Conservation (phyloP, 2,329 filamentous ascomycete genomes). For the Beauveria asiatica region DNA sequence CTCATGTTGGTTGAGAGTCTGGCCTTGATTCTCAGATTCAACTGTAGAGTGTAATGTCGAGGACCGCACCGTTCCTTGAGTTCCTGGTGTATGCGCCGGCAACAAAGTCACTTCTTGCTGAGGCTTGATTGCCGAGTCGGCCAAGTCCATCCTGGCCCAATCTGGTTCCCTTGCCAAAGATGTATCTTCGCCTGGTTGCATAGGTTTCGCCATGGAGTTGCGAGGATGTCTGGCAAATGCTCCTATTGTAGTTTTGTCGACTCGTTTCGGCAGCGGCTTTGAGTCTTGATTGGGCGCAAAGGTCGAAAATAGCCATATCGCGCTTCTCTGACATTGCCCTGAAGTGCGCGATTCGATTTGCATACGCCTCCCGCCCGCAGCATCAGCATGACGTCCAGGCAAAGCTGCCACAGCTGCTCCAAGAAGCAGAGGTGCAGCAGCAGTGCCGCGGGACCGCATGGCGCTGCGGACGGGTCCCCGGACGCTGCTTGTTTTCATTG, state of each 20-base stretch:
- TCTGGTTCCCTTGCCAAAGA: not conserved
- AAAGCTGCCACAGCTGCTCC: slow-evolving; percentile 3
- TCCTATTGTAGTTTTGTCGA: slow-evolving; percentile 3
- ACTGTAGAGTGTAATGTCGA: not conserved
- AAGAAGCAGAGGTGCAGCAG: not conserved
- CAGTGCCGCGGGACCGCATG: slow-evolving; percentile 6
- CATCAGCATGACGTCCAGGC: slow-evolving; percentile 3
- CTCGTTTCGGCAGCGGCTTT: slow-evolving; percentile 11
- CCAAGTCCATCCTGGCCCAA: not conserved
- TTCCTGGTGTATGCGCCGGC: not conserved
- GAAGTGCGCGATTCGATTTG: slow-evolving; percentile 7
- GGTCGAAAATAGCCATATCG: slow-evolving; percentile 33
- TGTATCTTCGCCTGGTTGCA: not conserved
- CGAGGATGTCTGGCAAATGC: slow-evolving; percentile 1
- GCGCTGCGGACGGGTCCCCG: slow-evolving; percentile 4
- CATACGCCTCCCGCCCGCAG: slow-evolving; percentile 11
- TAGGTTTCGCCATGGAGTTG: not conserved
- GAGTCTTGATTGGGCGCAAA: slow-evolving; percentile 22
- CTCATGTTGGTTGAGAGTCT: slow-evolving; percentile 28
- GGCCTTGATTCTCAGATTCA: slow-evolving; percentile 13
- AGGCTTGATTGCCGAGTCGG: not conserved
- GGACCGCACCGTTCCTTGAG: not conserved
- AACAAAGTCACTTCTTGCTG: not conserved
- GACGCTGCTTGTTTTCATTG: slow-evolving; percentile 10
- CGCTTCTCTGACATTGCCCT: slow-evolving; percentile 23